Evolutionary conservation across 495 filamentous ascomycete genomes (phyloP), one percentile per base, ranked within the genome.

Genomic region (Rusavskia elegans): DNA sequence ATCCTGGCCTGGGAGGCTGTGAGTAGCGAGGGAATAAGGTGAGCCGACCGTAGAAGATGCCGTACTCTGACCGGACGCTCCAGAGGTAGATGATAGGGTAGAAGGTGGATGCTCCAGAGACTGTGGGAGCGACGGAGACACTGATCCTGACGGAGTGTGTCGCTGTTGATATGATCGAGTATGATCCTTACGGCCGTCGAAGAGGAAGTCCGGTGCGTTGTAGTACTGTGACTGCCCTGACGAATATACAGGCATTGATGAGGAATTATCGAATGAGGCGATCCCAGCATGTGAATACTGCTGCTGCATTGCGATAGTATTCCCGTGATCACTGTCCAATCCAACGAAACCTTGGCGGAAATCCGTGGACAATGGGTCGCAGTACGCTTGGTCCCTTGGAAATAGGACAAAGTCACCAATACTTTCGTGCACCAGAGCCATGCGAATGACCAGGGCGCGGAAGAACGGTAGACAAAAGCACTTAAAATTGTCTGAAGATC

Each of bases 11-110:
- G 71, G 68, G 38, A 76, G 67, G 48, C 73, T 69, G 39, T 82
- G 76, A 17, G 77, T 71, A 53, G 76, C 74, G 49, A 75, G 76
- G 0, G 82, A 83, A 54, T 82, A 83, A 19, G 89, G 89, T 9
- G 89, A 95, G 32, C 83, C 85, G 58, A 86, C 82, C 32, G 81
- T 76, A 5, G 89, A 94, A 2, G 89, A 92, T 16, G 85, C 75
- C 13, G 83, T 81, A 59, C 79, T 81, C 25, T 74, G 73, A 52
- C 76, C 71, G 14, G 85, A 89, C 14, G 81, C 77, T 1, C 76
- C 82, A 3, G 87, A 92, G 25, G 83, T 81, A 51, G 82, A 85
- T 16, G 84, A 88, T 45, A 89, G 55, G 63, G 73, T 74, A 68
- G 58, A 74, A 72, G 67, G 68, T 58, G 59, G 74, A 61, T 54